Evolutionary conservation across 768 basidiomycete species (phyloP), one percentile per base, ranked within the genome.

Genomic region (Boletus rubescentipes): DNA sequence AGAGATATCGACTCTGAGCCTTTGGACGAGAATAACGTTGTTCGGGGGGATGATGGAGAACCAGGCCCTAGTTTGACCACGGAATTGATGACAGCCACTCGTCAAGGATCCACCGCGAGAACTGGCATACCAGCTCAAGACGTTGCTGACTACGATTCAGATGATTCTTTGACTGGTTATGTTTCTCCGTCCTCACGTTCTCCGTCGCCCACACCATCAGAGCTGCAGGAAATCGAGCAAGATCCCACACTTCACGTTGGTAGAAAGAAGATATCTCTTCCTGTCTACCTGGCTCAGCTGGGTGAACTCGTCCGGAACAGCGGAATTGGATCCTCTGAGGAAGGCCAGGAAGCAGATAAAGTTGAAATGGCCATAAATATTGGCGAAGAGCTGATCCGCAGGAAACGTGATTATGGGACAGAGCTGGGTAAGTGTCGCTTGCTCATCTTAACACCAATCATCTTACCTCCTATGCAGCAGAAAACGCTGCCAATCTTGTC

Each of bases 201-300:
- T 2, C 69, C 81, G 6, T 95, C 93, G 2, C 95, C 94, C 0
- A 89, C 89, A 0, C 85, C 84, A 4, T 84, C 84, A 4, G 89
- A 91, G 59, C 81, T 95, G 8, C 87, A 79, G 18, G 93, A 91
- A 63, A 86, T 91, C 31, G 91, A 90, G 63, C 85, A 81, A 47
- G 93, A 98, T 60, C 95, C 95, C 0, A 86, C 89, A 2, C 73
- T 96, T 34, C 83, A 79, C 43, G 77, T 90, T 8, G 85, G 84
- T 8, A 72, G 71, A 32, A 86, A 85, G 71, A 92, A 86, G 61
- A 77, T 89, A 14, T 66, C 78, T n/a, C 79, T 85, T 16, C 97
- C 97, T 0, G 91, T 98, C 9, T 99, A 98, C 68, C 82, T 98
- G 12, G 81, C 81, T 9, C 94, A 98, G 65, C 77, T 99, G 5